These are phyloP conservation scores for Nicotiana attenuata DNA, from an alignment of 257 asterid species.

Conservation along the genomic window DNA sequence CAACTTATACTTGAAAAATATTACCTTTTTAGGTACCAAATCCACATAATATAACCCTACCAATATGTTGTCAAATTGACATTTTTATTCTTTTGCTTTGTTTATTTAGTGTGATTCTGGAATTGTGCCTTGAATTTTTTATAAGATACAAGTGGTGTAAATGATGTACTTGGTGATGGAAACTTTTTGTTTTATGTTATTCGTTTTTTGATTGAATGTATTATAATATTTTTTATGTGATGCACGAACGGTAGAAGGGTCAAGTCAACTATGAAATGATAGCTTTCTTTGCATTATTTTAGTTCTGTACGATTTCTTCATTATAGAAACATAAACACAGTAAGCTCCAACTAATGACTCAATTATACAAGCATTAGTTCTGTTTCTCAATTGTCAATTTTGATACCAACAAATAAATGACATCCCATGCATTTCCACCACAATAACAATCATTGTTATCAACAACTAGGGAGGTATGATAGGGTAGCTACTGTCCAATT, in stretches of 20 bases:
- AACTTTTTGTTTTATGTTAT: not conserved
- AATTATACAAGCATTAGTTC: not conserved
- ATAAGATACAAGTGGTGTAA: not conserved
- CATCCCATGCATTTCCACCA: conserved; percentile 4
- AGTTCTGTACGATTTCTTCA: not conserved
- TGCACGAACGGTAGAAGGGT: not conserved
- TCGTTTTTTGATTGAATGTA: not conserved
- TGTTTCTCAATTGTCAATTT: not conserved
- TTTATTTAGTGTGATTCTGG: not conserved
- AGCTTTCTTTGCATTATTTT: not conserved
- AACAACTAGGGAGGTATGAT: too few species aligned
- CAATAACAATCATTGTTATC: not conserved
- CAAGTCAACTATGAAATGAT: not conserved
- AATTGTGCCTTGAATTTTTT: not conserved
- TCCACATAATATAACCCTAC: not conserved
- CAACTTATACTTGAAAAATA: not conserved
- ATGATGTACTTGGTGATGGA: conserved; percentile 4
- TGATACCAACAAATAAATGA: not conserved
- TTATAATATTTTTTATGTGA: not conserved
- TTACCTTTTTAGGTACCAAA: not conserved
- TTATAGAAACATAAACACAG: not conserved
- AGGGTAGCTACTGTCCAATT: too few species aligned
- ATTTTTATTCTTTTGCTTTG: not conserved
- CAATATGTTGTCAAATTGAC: not conserved
- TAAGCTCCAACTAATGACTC: not conserved